Conservation (phyloP, 208 protist genomes). For the Acanthamoeba royreba region DNA sequence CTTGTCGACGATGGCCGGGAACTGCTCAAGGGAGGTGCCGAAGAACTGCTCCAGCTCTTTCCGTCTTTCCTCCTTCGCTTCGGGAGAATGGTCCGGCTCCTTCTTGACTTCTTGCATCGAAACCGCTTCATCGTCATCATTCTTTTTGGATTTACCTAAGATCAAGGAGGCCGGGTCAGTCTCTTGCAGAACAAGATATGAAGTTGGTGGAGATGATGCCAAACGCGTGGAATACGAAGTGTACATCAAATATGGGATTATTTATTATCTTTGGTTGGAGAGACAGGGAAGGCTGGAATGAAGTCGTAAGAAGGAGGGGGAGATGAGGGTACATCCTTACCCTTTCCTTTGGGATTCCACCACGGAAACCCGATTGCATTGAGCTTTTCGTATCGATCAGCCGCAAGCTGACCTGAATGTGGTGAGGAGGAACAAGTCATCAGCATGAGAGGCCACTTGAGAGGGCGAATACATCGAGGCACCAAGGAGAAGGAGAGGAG, state of each 20-base stretch:
- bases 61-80: not conserved
- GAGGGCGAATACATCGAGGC: too few relatives aligned
- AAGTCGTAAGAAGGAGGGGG: too few relatives aligned
- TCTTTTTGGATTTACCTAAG: not conserved
- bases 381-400: not conserved
- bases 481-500: not conserved
- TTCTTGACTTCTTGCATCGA: not conserved
- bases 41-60: not conserved
- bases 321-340: not conserved
- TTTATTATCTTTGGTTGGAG: not conserved
- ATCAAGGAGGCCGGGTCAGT: too few relatives aligned
- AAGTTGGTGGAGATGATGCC: too few relatives aligned
- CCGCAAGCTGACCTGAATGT: not conserved
- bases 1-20: not conserved
- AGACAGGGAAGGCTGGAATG: not conserved
- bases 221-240: too few relatives aligned
- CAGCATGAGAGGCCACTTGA: too few relatives aligned
- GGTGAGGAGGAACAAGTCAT: not conserved
- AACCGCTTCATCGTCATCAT: not conserved
- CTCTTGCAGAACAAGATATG: too few relatives aligned
- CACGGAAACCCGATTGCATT: constrained; percentile 11
- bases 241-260: too few relatives aligned
- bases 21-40: not conserved
- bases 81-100: not conserved
- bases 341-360: not conserved